Conservation (phyloP, 768 basidiomycete genomes). For the Russula virescens region DNA sequence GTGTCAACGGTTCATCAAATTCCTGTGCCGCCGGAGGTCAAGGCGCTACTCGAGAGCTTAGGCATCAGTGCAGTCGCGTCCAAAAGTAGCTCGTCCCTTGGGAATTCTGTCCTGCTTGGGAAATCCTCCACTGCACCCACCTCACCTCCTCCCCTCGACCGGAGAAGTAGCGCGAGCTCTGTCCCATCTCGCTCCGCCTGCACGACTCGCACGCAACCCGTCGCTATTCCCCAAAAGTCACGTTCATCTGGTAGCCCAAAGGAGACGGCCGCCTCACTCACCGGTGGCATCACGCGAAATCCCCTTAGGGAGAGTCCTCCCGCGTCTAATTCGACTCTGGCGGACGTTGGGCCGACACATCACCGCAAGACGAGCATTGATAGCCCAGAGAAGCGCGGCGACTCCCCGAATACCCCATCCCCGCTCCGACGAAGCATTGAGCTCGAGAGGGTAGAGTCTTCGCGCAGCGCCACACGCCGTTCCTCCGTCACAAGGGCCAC, state of each 20-base stretch:
- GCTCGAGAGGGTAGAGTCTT: slow-evolving; percentile 42
- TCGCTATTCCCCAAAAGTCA: slow-evolving; percentile 39
- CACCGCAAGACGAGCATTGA: slow-evolving; percentile 44
- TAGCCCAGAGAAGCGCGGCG: slow-evolving; percentile 45
- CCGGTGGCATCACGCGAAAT: slow-evolving; percentile 37
- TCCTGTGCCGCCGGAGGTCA: slow-evolving; percentile 67
- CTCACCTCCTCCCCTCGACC: slow-evolving; percentile 26
- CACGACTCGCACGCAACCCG: slow-evolving; percentile 23
- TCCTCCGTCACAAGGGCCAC: slow-evolving; percentile 41
- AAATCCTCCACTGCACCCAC: slow-evolving; percentile 20
- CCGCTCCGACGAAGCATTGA: slow-evolving; percentile 57
- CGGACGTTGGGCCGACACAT: slow-evolving; percentile 39
- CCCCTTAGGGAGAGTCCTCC: slow-evolving; percentile 39
- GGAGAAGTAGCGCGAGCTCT: slow-evolving; percentile 24
- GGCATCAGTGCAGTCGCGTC: slow-evolving; percentile 31
- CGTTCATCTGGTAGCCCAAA: slow-evolving; percentile 53
- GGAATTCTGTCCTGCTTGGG: slow-evolving; percentile 14
- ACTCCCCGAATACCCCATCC: slow-evolving; percentile 52
- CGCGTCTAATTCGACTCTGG: slow-evolving; percentile 41
- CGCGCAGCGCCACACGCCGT: slow-evolving; percentile 45
- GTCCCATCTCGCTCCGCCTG: slow-evolving; percentile 24
- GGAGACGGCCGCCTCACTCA: slow-evolving; percentile 37
- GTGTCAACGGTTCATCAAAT: slow-evolving; percentile 71
- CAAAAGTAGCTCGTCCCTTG: slow-evolving; percentile 29
- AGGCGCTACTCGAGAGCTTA: slow-evolving; percentile 59